These are phyloP conservation scores for Scedosporium aurantiacum DNA, from an alignment of 2,329 filamentous ascomycete genomes.

Conservation along the genomic window DNA sequence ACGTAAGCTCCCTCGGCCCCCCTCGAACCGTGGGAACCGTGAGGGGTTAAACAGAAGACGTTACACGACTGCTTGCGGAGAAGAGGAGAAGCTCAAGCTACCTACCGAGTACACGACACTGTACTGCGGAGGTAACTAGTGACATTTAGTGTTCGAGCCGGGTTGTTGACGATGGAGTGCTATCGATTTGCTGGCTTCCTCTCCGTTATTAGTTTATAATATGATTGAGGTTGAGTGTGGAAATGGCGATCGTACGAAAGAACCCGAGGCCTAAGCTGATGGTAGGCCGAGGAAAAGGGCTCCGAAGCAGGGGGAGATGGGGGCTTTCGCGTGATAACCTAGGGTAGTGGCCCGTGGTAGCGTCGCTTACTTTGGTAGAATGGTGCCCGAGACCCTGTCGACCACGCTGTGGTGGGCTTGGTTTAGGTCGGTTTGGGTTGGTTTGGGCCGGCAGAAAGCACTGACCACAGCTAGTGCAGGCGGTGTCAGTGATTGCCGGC, in stretches of 20 bases:
- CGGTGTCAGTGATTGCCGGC: too few species aligned
- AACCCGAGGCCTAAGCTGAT: not conserved
- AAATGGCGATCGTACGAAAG: not conserved
- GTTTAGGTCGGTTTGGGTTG: not conserved
- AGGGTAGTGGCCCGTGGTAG: not conserved
- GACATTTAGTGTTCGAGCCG: not conserved
- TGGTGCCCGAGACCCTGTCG: not conserved
- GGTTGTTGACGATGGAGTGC: not conserved
- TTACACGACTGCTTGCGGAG: not conserved
- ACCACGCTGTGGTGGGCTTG: not conserved
- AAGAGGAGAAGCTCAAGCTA: not conserved
- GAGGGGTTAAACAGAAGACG: not conserved
- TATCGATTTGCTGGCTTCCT: not conserved
- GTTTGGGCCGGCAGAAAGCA: not conserved
- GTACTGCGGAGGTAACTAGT: not conserved
- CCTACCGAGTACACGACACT: not conserved
- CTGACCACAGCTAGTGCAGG: not conserved
- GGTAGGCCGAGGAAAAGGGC: not conserved
- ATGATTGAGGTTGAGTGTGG: not conserved
- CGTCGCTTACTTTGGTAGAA: not conserved
- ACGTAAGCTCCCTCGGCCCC: not conserved
- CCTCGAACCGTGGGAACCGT: not conserved
- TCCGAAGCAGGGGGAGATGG: not conserved
- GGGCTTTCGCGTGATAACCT: not conserved
- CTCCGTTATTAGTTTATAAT: too few species aligned